Evolutionary conservation across 805 yeast genomes (phyloP).

Genomic region (Pichia cephalocereana): DNA sequence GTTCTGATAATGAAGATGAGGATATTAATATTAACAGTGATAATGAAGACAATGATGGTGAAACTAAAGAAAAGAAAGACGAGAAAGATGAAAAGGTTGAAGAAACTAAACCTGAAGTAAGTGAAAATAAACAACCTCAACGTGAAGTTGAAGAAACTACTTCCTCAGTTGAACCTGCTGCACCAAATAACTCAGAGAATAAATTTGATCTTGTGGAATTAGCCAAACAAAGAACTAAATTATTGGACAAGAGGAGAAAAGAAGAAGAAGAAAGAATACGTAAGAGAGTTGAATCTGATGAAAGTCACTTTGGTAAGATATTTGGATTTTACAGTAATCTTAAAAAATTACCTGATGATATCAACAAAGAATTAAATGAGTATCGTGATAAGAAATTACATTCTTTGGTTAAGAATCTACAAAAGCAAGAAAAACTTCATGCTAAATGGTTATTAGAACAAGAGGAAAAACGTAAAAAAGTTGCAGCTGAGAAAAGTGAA

Average conservation of each 20-base stretch:
- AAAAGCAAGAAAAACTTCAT: conserved; percentile 21
- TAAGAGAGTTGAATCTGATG: conserved; percentile 26
- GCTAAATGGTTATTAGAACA: conserved; percentile 16
- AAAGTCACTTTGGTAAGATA: conserved; percentile 20
- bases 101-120: too few relatives aligned
- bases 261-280: conserved; percentile 27
- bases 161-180: too few relatives aligned
- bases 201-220: conserved; percentile 40
- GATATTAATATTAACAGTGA: neutral
- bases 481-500: conserved; percentile 15
- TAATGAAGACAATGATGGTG: neutral
- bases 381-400: conserved; percentile 15
- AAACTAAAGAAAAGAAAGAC: neutral
- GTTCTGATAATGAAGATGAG: conserved; percentile 8
- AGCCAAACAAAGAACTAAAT: conserved; percentile 37
- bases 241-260: conserved; percentile 27
- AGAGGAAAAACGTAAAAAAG: conserved; percentile 21
- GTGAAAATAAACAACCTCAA: too few relatives aligned
- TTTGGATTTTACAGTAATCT: conserved; percentile 26
- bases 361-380: conserved; percentile 12
- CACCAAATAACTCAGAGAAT: neutral
- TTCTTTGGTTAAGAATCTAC: conserved; percentile 20
- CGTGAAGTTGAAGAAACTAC: too few relatives aligned
- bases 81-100: neutral
- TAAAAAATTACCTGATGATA: conserved; percentile 16